Evolutionary conservation across 805 yeast genomes (phyloP), one percentile per base, ranked within the genome.

Genomic region (Wickerhamiella azymoides): DNA sequence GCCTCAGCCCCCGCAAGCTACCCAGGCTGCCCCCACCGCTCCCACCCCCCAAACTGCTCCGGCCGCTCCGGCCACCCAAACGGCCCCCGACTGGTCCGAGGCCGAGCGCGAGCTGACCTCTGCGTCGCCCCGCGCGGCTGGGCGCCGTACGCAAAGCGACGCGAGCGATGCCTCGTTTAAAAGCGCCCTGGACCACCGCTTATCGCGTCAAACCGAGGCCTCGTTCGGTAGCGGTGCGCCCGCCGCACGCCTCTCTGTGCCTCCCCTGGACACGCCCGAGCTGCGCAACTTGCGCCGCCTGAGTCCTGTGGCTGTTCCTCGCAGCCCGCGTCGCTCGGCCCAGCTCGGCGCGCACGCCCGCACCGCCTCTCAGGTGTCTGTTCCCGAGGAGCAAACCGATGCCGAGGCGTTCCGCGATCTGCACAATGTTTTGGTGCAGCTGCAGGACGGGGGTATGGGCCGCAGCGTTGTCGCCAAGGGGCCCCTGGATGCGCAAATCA

Each of bases 401-500:
- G 38, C 52, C 2, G 49, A 52, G 36, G 55, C 55, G 2, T 55
- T 57, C 17, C 61, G 64, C 1, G 66, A 70, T 26, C 80, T 77
- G 41, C 93, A 84, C 49, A 61, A 84, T 11, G 50, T 53, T 16
- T 72, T 88, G 47, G 84, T 80, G 25, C 89, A 83, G 50, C 70
- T 86, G 18, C 76, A 78, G 27, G 89, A 95, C 92, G 72, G 73
- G 25, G 71, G 79, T 1, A 63, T 68, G 5, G 94, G 82, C n/a
- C 24, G 17, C 56, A n/a, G n/a, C n/a, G n/a, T 80, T 76, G 50
- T n/a, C n/a, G n/a, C n/a, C n/a, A 72, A 84, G 8, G 70, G 67
- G 25, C 66, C 70, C 0, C 62, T 88, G 24, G 69, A 80, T 28
- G 68, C 66, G 35, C 77, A 76, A 55, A 68, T 89, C 41, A 61